A percentile compares a stretch with the other conserved stretches of the same genome.
phyloP scores from a whole-genome alignment of 2,329 filamentous ascomycete species.

The Nectriaceae sp. region DNA sequence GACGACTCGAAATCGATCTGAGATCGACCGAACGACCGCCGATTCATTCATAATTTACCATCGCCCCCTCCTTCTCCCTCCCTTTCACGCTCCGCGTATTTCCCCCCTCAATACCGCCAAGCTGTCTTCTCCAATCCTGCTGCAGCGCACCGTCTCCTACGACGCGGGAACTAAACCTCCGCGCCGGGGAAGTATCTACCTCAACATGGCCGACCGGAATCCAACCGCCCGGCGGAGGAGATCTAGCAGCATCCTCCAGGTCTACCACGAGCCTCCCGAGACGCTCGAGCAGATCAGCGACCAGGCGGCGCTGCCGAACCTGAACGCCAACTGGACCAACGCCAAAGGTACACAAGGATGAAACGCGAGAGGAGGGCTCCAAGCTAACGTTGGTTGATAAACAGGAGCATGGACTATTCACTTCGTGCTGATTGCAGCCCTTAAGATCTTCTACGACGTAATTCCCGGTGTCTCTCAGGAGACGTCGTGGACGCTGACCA shows the following conservation, averaged over 20 bases:
- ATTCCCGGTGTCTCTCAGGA: slow-evolving; percentile 96
- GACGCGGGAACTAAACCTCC: slow-evolving; percentile 75
- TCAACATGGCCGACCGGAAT: slow-evolving; percentile 61
- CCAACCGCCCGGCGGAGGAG: slow-evolving; percentile 80
- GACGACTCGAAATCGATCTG: slow-evolving; percentile 8
- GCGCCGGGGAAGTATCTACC: slow-evolving; percentile 60
- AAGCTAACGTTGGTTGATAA: slow-evolving; percentile 18
- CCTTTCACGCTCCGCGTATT: slow-evolving; percentile 16
- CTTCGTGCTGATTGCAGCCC: slow-evolving; percentile 83
- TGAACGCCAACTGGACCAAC: slow-evolving; percentile 99
- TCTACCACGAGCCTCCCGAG: slow-evolving; percentile 96
- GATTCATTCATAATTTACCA: slow-evolving; percentile 8
- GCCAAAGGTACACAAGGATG: slow-evolving; percentile 74
- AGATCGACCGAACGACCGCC: slow-evolving; percentile 10
- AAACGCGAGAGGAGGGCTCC: slow-evolving; percentile 6
- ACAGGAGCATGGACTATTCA: slow-evolving; percentile 97
- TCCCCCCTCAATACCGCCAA: slow-evolving; percentile 76
- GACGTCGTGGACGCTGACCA: slow-evolving; percentile 97
- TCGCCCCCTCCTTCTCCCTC: slow-evolving; percentile 8
- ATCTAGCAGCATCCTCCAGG: slow-evolving; percentile 88
- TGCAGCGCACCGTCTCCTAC: slow-evolving; percentile 90
- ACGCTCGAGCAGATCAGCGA: slow-evolving; percentile 97
- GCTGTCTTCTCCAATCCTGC: slow-evolving; percentile 86
- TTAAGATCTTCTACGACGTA: slow-evolving; percentile 97
- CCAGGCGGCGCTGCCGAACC: slow-evolving; percentile 89